phyloP scores from a whole-genome alignment of 805 yeast genomes.

The Wickerhamiella qilinensis region DNA sequence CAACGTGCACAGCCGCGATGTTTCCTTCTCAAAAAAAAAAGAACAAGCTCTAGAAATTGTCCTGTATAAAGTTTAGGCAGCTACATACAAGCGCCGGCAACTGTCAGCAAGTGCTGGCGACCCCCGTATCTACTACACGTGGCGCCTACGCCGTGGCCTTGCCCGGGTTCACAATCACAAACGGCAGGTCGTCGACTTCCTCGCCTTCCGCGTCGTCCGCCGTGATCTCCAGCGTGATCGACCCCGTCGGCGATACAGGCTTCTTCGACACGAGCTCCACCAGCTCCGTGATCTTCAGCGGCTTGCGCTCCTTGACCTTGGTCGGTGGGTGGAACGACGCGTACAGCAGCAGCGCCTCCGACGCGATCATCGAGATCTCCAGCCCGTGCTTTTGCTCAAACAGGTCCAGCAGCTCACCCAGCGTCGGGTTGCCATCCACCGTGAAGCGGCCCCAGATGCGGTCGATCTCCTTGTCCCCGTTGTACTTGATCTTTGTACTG shows the following conservation, averaged over 20 bases:
- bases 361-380: slow-evolving; percentile 78
- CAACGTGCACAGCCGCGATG: no score
- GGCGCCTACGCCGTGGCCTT: no score
- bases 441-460: slow-evolving; percentile 92
- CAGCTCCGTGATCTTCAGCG: slow-evolving; percentile 51
- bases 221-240: slow-evolving; percentile 76
- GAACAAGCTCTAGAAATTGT: no score
- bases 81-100: no score
- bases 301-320: slow-evolving; percentile 65
- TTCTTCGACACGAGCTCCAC: slow-evolving; percentile 77
- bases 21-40: no score
- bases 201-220: slow-evolving; percentile 87
- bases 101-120: no score
- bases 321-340: slow-evolving; percentile 90
- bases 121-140: no score
- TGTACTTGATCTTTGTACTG: slow-evolving; percentile 69
- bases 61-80: no score
- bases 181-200: slow-evolving; percentile 85
- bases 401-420: slow-evolving; percentile 53
- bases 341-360: slow-evolving; percentile 75
- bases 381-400: slow-evolving; percentile 74
- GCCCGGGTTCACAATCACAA: slow-evolving; percentile 46
- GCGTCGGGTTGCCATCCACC: no score
- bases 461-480: slow-evolving; percentile 57
- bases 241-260: slow-evolving; percentile 56